Conservation (phyloP, 192 early-diverging fungal species). For the Umbelopsis sp. region DNA sequence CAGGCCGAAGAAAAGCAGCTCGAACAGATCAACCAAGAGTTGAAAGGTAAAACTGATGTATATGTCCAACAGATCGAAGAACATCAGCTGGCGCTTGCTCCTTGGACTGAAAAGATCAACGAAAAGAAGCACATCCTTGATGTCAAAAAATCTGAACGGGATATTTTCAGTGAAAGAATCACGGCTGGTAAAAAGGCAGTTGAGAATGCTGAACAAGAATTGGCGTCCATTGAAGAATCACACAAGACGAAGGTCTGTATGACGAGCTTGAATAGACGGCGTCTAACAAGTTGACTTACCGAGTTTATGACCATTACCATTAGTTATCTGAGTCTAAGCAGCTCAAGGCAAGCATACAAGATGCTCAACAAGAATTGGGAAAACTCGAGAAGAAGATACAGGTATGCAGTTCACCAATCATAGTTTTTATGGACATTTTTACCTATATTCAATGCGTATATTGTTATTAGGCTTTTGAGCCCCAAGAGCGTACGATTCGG, state of each 20-base stretch:
- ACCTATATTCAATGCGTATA: not conserved
- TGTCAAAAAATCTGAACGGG: conserved; percentile 76
- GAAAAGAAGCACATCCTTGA: conserved; percentile 73
- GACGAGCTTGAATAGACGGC: not conserved
- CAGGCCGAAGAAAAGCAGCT: conserved; percentile 67
- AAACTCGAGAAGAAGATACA: conserved; percentile 37
- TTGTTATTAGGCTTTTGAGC: not conserved
- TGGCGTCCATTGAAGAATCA: conserved; percentile 45
- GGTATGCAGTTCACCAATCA: not conserved
- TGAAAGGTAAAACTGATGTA: conserved; percentile 88
- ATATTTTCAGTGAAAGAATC: conserved; percentile 72
- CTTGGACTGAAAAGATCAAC: conserved; percentile 85
- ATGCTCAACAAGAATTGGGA: conserved; percentile 44
- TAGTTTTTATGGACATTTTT: not conserved
- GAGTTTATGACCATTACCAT: not conserved
- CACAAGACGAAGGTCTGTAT: conserved; percentile 35
- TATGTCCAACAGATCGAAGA: conserved; percentile 81
- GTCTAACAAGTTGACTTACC: too few relatives aligned
- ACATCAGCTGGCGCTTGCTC: conserved; percentile 82
- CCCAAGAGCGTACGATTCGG: conserved; percentile 37
- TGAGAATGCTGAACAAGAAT: conserved; percentile 60
- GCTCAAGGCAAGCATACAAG: conserved; percentile 34
- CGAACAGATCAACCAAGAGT: conserved; percentile 75
- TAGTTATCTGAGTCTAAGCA: not conserved
- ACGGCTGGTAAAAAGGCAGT: conserved; percentile 52